Base-by-base conservation (phyloP, 768 basidiomycete species). In the Multifurca ochricompacta region DNA sequence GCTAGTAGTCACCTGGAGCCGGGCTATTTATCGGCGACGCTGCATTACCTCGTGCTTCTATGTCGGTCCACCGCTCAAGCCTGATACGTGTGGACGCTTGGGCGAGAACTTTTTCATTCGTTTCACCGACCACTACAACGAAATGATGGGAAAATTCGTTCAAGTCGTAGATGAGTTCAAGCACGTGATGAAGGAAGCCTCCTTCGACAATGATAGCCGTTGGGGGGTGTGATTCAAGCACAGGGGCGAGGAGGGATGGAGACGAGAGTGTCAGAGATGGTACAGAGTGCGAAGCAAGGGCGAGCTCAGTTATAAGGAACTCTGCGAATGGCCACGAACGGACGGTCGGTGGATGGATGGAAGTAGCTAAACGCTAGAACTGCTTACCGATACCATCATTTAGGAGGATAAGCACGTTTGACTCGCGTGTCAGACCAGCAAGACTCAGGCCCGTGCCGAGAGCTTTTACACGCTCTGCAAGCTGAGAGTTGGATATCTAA, bases 271-370 rank as follows among this genome's bases (percentile, higher is more conserved):
- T 91, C 64, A 83, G 74, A 0, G 87, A 85, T 2, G 77, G 73
- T 51, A 88, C 80, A 9, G 82, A 83, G 58, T 81, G 77, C 6
- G 80, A 78, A 1, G 84, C 82, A 39, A 93, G 75, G 1, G 89
- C 89, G 25, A 93, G 74, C 69, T 92, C 90, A 27, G 80, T 74
- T 42, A 92, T 78, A 63, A 91, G 63, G 66, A 87, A 93, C 70
- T 87, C 90, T 88, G 63, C 3, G 28, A 42, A 23, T 25, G 28
- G 19, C 36, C 54, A 28, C 21, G 34, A n/a, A 19, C 31, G 9
- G n/a, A 42, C 21, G 40, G 39, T 53, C 23, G 48, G 60, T 54
- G 3, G 58, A 47, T 16, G 51, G 47, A 34, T 42, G 13, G 21
- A 21, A 31, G 34, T 13, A 23, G 14, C 16, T 25, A 23, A 13